Conservation (phyloP, 345 rosid species). For the Psidium guajava region DNA sequence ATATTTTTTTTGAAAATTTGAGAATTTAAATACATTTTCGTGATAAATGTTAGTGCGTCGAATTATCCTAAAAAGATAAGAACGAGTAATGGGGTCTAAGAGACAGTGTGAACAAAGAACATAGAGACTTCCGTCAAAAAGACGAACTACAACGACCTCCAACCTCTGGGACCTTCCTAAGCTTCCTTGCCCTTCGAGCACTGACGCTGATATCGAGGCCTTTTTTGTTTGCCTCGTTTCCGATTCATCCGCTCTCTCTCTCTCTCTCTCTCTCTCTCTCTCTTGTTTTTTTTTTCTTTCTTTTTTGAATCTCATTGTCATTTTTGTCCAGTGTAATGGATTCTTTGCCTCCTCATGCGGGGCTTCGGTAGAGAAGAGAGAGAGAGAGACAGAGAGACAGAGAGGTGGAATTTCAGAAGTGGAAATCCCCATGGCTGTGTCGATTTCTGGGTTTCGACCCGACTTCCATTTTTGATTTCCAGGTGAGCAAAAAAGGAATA, state of each 20-base stretch:
- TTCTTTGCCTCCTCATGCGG: slow-evolving; percentile 17
- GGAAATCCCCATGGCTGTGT: not conserved
- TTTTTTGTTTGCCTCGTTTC: not conserved
- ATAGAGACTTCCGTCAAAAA: not conserved
- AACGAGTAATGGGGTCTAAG: not conserved
- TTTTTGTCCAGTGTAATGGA: not conserved
- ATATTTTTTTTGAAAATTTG: no score
- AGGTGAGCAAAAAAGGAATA: slow-evolving; percentile 10
- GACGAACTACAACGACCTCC: not conserved
- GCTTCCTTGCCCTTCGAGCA: not conserved
- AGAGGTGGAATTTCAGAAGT: not conserved
- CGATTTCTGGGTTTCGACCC: slow-evolving; percentile 3
- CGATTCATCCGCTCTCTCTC: not conserved
- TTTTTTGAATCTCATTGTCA: not conserved
- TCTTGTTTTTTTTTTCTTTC: not conserved
- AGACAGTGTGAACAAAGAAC: not conserved
- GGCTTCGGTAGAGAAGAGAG: not conserved
- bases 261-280: no score
- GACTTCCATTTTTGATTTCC: not conserved
- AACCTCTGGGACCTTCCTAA: not conserved
- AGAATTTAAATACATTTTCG: no score
- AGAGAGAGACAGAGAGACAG: not conserved
- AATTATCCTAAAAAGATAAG: not conserved
- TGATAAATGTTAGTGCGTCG: no score
- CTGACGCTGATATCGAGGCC: not conserved